A percentile compares a stretch with the other conserved stretches of the same genome.
These are phyloP conservation scores for Rhododendron griersonianum DNA, from an alignment of 148 eudicot genomes.

Conservation along the genomic window DNA sequence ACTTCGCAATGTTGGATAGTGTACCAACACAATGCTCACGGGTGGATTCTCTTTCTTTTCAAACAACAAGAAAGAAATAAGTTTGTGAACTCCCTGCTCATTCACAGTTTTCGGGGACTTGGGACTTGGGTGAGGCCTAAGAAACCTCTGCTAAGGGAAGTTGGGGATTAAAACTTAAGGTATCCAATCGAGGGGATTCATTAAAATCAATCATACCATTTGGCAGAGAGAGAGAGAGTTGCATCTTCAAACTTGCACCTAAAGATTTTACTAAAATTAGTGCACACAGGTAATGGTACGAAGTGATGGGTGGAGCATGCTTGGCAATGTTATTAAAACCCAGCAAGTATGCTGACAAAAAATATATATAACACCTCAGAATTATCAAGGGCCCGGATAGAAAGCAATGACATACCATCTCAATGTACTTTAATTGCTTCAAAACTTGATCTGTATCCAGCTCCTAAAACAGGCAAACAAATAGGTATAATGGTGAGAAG, in stretches of 20 bases:
- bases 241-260: not conserved
- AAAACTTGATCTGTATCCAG: slow-evolving; percentile 74
- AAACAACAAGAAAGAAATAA: not conserved
- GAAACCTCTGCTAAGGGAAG: not conserved
- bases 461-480: slow-evolving; percentile 46
- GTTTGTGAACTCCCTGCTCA: not conserved
- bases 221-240: not conserved
- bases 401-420: slow-evolving; percentile 48
- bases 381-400: not conserved
- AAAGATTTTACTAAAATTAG: not conserved
- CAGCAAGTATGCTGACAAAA: not conserved
- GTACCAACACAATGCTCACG: not conserved
- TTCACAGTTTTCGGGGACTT: not conserved
- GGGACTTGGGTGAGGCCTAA: not conserved
- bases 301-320: not conserved
- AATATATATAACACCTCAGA: not conserved
- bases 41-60: not conserved
- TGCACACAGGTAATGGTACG: not conserved
- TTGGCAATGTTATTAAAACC: not conserved
- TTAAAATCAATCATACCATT: not conserved
- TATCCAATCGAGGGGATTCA: not conserved
- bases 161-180: not conserved
- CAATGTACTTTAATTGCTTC: slow-evolving; percentile 81
- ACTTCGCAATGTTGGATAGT: not conserved
- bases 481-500: not conserved